These are phyloP conservation scores for Arthromyces matolae DNA, from an alignment of 768 basidiomycete genomes.

Conservation along the genomic window DNA sequence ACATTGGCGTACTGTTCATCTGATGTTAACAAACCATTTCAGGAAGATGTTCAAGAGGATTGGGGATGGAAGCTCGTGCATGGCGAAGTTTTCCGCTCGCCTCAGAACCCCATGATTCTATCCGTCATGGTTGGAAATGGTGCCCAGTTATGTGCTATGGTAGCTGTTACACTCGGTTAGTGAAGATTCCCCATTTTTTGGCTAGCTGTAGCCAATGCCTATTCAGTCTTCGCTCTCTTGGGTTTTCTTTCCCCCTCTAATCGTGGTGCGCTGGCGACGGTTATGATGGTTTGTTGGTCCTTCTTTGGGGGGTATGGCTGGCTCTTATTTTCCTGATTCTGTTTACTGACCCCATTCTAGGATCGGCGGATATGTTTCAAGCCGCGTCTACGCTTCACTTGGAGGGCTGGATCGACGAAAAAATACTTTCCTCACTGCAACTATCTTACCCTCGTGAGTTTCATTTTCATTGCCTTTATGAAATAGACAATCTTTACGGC, in stretches of 20 bases:
- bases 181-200: neutral
- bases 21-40: slow-evolving; percentile 2
- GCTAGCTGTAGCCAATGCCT: too few relatives aligned
- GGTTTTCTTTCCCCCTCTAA: slow-evolving; percentile 96
- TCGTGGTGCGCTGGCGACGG: slow-evolving; percentile 88
- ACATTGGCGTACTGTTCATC: neutral
- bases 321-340: neutral
- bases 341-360: slow-evolving; percentile 33
- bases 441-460: slow-evolving; percentile 78
- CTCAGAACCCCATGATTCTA: slow-evolving; percentile 69
- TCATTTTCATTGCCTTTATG: slow-evolving; percentile 1
- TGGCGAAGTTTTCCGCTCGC: slow-evolving; percentile 91
- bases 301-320: slow-evolving; percentile 74
- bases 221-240: slow-evolving; percentile 81
- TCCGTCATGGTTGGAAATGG: slow-evolving; percentile 91
- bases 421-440: slow-evolving; percentile 85
- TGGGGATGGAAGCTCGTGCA: slow-evolving; percentile 98
- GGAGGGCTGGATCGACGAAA: slow-evolving; percentile 76
- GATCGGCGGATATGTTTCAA: slow-evolving; percentile 86
- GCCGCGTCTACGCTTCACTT: slow-evolving; percentile 75
- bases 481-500: slow-evolving; percentile 1
- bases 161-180: slow-evolving; percentile 77
- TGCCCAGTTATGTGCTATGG: slow-evolving; percentile 82
- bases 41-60: slow-evolving; percentile 97
- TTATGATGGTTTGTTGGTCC: slow-evolving; percentile 94